Evolutionary conservation across 1,284 basidiomycete genomes (phyloP).

Genomic region (Takashimella tepidaria): DNA sequence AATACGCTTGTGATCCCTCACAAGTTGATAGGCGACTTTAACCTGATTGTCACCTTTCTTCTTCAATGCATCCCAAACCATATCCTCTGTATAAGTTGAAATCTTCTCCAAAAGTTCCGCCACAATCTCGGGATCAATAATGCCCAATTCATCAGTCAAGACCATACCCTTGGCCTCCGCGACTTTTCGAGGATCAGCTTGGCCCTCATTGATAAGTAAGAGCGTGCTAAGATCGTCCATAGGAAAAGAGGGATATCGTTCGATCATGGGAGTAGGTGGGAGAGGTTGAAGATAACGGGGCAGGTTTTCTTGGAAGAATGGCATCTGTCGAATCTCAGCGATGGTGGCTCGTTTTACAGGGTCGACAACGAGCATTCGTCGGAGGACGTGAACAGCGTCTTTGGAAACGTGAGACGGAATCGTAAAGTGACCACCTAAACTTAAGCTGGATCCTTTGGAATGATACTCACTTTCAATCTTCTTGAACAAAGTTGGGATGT

Average conservation of each 20-base stretch:
- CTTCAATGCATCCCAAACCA: conserved; percentile 78
- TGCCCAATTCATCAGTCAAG: conserved; percentile 58
- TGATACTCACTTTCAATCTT: conserved; percentile 73
- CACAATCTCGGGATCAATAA: conserved; percentile 84
- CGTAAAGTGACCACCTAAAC: conserved; percentile 72
- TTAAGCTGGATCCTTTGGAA: conserved; percentile 3
- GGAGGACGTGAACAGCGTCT: conserved; percentile 72
- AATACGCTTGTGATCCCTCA: conserved; percentile 80
- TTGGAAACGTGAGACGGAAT: conserved; percentile 70
- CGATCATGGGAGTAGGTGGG: conserved; percentile 63
- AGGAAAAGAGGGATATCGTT: conserved; percentile 37
- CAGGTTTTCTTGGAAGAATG: conserved; percentile 82
- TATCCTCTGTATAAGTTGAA: conserved; percentile 69
- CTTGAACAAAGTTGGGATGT: conserved; percentile 82
- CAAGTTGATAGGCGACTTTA: conserved; percentile 92
- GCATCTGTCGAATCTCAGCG: conserved; percentile 78
- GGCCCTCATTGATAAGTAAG: conserved; percentile 39
- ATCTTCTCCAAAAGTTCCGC: conserved; percentile 73
- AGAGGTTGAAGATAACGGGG: conserved; percentile 79
- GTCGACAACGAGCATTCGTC: conserved; percentile 82
- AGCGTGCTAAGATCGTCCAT: conserved; percentile 44
- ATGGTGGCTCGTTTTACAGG: conserved; percentile 89
- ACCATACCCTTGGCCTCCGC: conserved; percentile 47
- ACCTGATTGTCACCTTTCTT: conserved; percentile 88
- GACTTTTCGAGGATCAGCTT: conserved; percentile 41